These are phyloP conservation scores for Sordaria brevicollis DNA, from an alignment of 495 filamentous ascomycete species.

Conservation along the genomic window DNA sequence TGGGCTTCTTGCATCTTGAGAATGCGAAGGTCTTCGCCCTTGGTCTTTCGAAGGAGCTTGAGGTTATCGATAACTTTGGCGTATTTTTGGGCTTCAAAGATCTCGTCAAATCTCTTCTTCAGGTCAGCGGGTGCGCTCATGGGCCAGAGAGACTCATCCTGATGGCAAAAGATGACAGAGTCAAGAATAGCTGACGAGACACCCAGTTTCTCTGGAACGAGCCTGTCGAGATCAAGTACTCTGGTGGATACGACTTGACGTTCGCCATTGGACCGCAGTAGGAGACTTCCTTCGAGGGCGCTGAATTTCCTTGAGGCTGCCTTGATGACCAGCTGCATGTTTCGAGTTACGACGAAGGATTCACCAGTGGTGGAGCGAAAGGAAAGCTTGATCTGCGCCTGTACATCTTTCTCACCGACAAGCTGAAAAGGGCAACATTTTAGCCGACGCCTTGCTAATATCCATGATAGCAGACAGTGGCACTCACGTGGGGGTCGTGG, in stretches of 20 bases:
- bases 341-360: conserved; percentile 71
- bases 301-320: conserved; percentile 55
- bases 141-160: conserved; percentile 95
- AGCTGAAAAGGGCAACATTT: conserved; percentile 34
- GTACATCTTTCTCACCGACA: conserved; percentile 78
- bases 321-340: conserved; percentile 76
- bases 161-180: conserved; percentile 95
- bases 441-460: neutral
- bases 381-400: conserved; percentile 82
- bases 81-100: conserved; percentile 94
- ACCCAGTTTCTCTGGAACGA: conserved; percentile 80
- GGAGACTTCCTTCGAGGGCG: conserved; percentile 67
- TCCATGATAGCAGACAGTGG: neutral
- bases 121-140: conserved; percentile 80
- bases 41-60: conserved; percentile 70
- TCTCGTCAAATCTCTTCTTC: conserved; percentile 93
- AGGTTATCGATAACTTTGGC: conserved; percentile 95
- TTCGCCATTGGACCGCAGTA: conserved; percentile 74
- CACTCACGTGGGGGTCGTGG: conserved; percentile 73
- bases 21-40: conserved; percentile 61
- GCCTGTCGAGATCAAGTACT: conserved; percentile 66
- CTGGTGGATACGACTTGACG: conserved; percentile 63
- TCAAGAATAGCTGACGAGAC: conserved; percentile 86
- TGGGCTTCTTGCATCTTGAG: conserved; percentile 63
- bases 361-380: conserved; percentile 68